Conservation (phyloP, 1,139 yeast genomes). For the Diutina rugosa region DNA sequence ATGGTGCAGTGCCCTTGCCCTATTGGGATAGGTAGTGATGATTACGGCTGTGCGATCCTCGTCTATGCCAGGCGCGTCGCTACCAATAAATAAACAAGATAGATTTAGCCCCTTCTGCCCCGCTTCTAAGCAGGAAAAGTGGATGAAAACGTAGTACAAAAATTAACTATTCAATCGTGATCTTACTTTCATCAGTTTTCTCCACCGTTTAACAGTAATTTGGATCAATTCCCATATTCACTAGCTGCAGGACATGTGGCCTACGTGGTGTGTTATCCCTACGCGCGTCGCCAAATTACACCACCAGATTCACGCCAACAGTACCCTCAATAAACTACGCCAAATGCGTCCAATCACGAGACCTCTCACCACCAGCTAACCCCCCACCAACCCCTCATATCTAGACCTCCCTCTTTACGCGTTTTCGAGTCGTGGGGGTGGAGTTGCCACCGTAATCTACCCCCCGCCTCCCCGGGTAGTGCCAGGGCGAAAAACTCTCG, state of each 20-base stretch:
- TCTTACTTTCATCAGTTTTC: no score
- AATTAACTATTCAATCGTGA: no score
- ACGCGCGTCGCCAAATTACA: neutral
- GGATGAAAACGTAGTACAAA: no score
- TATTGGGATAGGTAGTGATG: neutral
- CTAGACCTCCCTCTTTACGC: no score
- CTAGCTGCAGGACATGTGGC: neutral
- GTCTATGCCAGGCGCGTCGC: neutral
- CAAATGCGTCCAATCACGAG: neutral
- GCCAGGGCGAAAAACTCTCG: neutral
- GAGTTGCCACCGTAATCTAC: neutral
- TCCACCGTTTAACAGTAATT: no score
- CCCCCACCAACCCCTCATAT: neutral
- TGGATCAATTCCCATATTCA: neutral
- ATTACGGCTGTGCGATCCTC: neutral
- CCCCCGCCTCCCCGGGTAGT: neutral
- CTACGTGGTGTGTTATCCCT: neutral
- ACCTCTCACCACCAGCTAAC: neutral
- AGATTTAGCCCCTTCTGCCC: neutral
- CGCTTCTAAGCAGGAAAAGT: no score
- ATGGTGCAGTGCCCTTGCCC: neutral
- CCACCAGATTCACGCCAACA: neutral
- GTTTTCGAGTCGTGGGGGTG: no score
- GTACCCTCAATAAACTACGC: neutral
- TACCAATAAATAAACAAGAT: neutral